Conservation (phyloP, 2,329 filamentous ascomycete genomes). For the Botrytis paeoniae region DNA sequence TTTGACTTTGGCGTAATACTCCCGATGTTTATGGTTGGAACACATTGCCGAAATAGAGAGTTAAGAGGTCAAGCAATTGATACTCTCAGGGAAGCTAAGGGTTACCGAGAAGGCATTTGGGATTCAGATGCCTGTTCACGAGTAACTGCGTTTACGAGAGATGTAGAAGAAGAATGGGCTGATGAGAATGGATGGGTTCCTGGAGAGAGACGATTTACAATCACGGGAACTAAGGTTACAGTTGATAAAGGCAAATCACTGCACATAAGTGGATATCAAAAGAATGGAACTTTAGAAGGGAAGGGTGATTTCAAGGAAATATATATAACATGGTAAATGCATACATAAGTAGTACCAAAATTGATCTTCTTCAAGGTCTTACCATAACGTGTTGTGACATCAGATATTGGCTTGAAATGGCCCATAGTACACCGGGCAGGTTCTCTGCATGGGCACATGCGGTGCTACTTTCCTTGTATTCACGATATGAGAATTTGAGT, state of each 20-base stretch:
- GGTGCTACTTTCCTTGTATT: neutral
- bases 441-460: neutral
- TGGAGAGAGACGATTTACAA: conserved; percentile 13
- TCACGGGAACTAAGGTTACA: conserved; percentile 5
- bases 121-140: conserved; percentile 18
- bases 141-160: conserved; percentile 8
- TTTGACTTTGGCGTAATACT: conserved; percentile 24
- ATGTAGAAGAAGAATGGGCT: conserved; percentile 23
- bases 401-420: neutral
- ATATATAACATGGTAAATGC: neutral
- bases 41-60: conserved; percentile 20
- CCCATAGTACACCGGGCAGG: neutral
- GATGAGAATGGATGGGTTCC: conserved; percentile 17
- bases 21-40: conserved; percentile 18
- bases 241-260: neutral
- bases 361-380: neutral
- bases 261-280: conserved; percentile 16
- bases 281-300: conserved; percentile 13
- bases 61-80: conserved; percentile 20
- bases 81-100: conserved; percentile 9
- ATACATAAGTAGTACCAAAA: neutral
- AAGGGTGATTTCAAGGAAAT: conserved; percentile 4
- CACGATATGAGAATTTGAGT: neutral
- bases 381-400: neutral
- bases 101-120: conserved; percentile 26